These are phyloP conservation scores for Polyporus arcularius DNA, from an alignment of 768 basidiomycete genomes.

Conservation along the genomic window DNA sequence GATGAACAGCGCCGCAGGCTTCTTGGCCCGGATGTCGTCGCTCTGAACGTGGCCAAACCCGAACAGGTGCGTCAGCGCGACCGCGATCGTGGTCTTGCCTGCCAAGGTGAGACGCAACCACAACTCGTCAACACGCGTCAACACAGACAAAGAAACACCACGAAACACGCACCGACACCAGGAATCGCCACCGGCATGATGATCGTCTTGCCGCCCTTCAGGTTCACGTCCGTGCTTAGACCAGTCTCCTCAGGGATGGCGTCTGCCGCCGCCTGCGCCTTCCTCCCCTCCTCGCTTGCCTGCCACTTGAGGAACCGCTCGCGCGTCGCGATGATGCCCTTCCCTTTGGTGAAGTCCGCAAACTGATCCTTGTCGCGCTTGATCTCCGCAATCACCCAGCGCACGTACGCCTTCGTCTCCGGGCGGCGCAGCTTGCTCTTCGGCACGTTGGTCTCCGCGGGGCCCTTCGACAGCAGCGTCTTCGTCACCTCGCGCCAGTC, in stretches of 20 bases:
- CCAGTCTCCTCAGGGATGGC: constrained; percentile 33
- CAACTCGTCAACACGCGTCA: not conserved
- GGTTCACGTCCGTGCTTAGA: constrained; percentile 22
- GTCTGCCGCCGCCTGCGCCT: constrained; percentile 24
- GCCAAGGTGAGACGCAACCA: not conserved
- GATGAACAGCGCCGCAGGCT: constrained; percentile 66
- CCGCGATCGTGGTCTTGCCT: constrained; percentile 88
- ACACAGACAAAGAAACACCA: not conserved
- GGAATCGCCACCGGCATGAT: constrained; percentile 90
- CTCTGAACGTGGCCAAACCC: constrained; percentile 91
- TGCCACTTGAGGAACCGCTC: constrained; percentile 78
- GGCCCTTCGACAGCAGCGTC: constrained; percentile 51
- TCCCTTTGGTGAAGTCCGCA: constrained; percentile 61
- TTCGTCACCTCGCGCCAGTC: constrained; percentile 97
- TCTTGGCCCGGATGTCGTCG: constrained; percentile 84
- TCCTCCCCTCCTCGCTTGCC: constrained; percentile 48
- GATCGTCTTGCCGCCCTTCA: constrained; percentile 68
- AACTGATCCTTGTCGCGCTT: constrained; percentile 59
- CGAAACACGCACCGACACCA: constrained; percentile 73
- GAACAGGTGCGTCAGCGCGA: constrained; percentile 80
- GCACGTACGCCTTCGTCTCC: constrained; percentile 78
- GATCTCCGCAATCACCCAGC: constrained; percentile 85
- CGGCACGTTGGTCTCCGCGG: constrained; percentile 44
- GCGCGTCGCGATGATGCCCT: constrained; percentile 84
- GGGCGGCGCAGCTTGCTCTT: constrained; percentile 69